These are phyloP conservation scores for Silene vulgaris DNA, from an alignment of 179 eudicot genomes.

Conservation along the genomic window DNA sequence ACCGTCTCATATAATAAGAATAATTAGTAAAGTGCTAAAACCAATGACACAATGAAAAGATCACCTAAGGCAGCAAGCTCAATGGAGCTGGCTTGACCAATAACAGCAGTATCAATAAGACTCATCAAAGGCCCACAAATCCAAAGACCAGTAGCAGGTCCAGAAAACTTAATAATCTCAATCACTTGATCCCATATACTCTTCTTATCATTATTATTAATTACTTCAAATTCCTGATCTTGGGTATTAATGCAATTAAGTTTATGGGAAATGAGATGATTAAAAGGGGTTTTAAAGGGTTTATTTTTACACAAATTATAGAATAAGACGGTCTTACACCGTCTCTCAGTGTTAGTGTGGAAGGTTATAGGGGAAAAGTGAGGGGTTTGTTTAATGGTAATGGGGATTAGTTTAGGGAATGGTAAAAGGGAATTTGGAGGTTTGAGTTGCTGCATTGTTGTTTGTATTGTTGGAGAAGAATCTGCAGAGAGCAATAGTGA, in stretches of 20 bases:
- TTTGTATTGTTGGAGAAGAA: constrained; percentile 3
- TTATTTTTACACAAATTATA: not conserved
- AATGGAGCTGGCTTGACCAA: constrained; percentile 85
- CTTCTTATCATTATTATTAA: not conserved
- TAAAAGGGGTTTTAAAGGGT: constrained; percentile 1
- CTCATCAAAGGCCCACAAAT: constrained; percentile 94
- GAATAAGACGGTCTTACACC: no score
- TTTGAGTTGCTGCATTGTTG: constrained; percentile 23
- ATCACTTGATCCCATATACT: constrained; percentile 70
- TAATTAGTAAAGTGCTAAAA: not conserved
- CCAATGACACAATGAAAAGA: not conserved
- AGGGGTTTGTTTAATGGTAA: not conserved
- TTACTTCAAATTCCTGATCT: constrained; percentile 12
- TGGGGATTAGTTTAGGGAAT: constrained; percentile 12
- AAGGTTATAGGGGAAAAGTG: not conserved
- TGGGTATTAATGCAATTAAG: constrained; percentile 26
- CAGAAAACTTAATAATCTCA: constrained; percentile 84
- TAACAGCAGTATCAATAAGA: constrained; percentile 90
- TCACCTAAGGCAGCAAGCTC: constrained; percentile 98
- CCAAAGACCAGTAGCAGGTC: constrained; percentile 94
- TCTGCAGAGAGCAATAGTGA: not conserved
- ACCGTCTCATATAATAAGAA: not conserved
- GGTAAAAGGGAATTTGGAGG: constrained; percentile 8
- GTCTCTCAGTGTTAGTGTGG: not conserved
- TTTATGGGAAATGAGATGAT: constrained; percentile 9